Evolutionary conservation across 495 filamentous ascomycete genomes (phyloP), one percentile per base, ranked within the genome.

Genomic region (Tuber calosporum): DNA sequence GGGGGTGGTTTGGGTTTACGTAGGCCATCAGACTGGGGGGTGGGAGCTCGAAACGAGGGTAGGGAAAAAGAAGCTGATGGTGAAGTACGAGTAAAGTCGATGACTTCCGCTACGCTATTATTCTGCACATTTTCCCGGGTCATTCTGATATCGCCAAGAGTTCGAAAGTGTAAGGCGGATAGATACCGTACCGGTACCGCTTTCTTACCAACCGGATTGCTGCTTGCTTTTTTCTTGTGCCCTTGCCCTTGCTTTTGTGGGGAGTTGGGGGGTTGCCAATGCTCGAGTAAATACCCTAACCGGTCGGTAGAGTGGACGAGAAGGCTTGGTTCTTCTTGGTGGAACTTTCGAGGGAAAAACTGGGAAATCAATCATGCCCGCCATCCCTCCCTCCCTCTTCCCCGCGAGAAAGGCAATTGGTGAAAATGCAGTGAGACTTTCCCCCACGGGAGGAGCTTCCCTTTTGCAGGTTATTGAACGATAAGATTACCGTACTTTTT

Each of bases 341-440:
- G 53, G 53, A 62, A 62, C 53, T 34, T 62, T 62, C 26, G 53
- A 62, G 13, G 13, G 53, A 15, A 30, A 30, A 62, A 62, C n/a
- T 26, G 22, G 30, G 53, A 62, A 62, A 62, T 62, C 53, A 62
- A 34, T 34, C 53, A 34, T 62, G 53, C 17, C 53, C 26, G 53
- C 53, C 53, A 34, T 62, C 26, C 17, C 53, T 26, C 26, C 53
- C 53, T 13, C 48, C 26, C 26, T 17, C 13, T 62, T 34, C 53
- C 53, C 53, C 11, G 11, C 0, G 26, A 34, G 26, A 62, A 30
- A 62, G 4, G 30, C 53, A 34, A 62, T 58, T 62, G n/a, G 26
- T 62, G n/a, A 34, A 62, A 37, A 75, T 69, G 69, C 66, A 45
- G 73, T 75, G 73, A 77, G 73, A 72, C 48, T 75, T 77, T 71